Evolutionary conservation across 2,329 filamentous ascomycete species (phyloP).

Genomic region (Ophiostoma sp.): DNA sequence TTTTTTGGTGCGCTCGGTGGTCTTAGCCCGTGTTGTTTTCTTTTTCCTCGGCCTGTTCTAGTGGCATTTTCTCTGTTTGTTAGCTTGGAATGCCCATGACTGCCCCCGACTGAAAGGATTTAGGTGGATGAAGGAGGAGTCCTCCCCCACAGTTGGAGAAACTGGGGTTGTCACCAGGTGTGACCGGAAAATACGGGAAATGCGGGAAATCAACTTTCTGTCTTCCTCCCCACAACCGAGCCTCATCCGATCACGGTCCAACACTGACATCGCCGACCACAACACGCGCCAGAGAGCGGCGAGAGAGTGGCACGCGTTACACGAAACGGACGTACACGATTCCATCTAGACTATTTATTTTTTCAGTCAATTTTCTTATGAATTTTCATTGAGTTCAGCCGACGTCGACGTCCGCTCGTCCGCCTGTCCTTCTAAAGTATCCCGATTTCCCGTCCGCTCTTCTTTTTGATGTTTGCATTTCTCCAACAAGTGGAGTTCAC

Average conservation of each 20-base stretch:
- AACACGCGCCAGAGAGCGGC: neutral
- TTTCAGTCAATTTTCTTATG: neutral
- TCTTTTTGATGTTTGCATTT: neutral
- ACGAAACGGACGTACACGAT: neutral
- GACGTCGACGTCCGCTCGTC: neutral
- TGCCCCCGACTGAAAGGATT: neutral
- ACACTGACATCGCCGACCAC: neutral
- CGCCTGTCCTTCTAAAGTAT: neutral
- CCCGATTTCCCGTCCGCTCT: slow-evolving; percentile 15
- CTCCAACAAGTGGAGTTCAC: neutral
- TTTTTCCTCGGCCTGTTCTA: neutral
- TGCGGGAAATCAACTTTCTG: neutral
- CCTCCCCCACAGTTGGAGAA: slow-evolving; percentile 3
- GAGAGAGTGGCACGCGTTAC: neutral
- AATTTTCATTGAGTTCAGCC: neutral
- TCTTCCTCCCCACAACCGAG: neutral
- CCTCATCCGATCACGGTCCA: neutral
- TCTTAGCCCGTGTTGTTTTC: neutral
- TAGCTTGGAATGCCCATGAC: neutral
- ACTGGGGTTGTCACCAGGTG: neutral
- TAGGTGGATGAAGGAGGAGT: neutral
- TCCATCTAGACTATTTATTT: neutral
- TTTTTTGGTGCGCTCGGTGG: neutral
- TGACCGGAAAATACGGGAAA: slow-evolving; percentile 13
- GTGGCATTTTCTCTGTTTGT: neutral